phyloP scores from a whole-genome alignment of 139 green algal genomes.

The Spirogloea muscicola region DNA sequence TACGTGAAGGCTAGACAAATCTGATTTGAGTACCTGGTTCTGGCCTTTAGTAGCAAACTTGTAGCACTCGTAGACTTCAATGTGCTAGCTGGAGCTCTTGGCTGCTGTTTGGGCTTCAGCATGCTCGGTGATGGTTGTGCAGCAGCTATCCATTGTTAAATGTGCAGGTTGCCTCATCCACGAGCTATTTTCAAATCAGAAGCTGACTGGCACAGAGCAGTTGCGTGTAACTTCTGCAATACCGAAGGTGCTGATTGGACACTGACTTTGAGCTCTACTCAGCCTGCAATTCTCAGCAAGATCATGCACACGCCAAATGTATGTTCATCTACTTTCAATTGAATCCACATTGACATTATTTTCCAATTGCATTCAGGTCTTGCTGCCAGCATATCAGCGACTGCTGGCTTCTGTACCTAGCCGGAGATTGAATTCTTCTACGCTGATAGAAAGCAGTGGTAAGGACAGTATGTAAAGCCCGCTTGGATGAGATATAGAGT shows the following conservation, averaged over 20 bases:
- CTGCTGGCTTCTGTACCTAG: conserved; percentile 70
- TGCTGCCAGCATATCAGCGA: conserved; percentile 79
- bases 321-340: not conserved
- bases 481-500: too few species aligned
- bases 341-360: not conserved
- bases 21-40: too few species aligned
- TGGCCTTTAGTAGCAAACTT: too few species aligned
- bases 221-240: conserved; percentile 75
- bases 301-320: not conserved
- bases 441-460: conserved; percentile 55
- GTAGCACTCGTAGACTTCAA: too few species aligned
- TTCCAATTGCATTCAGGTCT: not conserved
- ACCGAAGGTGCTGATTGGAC: conserved; percentile 53
- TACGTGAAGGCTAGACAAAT: too few species aligned
- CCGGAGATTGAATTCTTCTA: conserved; percentile 77
- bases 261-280: not conserved
- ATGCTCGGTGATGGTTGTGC: too few species aligned
- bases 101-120: too few species aligned
- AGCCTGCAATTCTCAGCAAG: not conserved
- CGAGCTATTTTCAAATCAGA: conserved; percentile 57
- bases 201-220: conserved; percentile 67
- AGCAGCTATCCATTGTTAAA: too few species aligned
- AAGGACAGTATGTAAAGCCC: too few species aligned
- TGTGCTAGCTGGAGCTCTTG: too few species aligned
- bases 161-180: conserved; percentile 81